Conservation (phyloP, 2,329 filamentous ascomycete genomes). For the Pseudogymnoascus sp. region DNA sequence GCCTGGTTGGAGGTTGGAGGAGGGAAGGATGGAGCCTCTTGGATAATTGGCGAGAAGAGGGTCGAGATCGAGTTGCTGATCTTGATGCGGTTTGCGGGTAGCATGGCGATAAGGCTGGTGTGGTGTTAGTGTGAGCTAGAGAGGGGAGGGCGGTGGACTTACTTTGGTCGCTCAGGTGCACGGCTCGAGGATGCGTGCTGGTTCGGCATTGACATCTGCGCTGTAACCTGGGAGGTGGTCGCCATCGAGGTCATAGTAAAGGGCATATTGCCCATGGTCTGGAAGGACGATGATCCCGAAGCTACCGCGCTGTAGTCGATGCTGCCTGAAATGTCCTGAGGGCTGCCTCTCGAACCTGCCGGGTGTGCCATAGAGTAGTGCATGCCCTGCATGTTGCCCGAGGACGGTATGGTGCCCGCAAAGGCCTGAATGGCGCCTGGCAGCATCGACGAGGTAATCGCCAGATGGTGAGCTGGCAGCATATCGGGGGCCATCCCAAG, state of each 20-base stretch:
- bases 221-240: neutral
- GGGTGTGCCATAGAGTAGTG: constrained; percentile 28
- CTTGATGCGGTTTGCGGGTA: constrained; percentile 29
- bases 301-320: neutral
- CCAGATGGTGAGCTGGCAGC: constrained; percentile 26
- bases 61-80: constrained; percentile 28
- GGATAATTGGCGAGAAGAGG: constrained; percentile 29
- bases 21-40: constrained; percentile 23
- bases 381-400: constrained; percentile 3
- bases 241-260: neutral
- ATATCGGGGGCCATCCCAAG: constrained; percentile 16
- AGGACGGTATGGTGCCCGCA: constrained; percentile 22
- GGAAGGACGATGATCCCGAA: neutral
- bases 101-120: constrained; percentile 24
- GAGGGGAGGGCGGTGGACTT: neutral
- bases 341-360: constrained; percentile 17
- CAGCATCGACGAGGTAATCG: constrained; percentile 26
- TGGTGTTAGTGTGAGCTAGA: neutral
- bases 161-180: neutral
- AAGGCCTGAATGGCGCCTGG: constrained; percentile 25
- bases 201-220: neutral
- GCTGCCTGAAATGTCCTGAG: neutral
- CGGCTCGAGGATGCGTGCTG: neutral
- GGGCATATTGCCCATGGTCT: neutral
- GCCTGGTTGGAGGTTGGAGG: constrained; percentile 25